phyloP scores from a whole-genome alignment of 1,284 basidiomycete genomes.

The Ustilago nuda region DNA sequence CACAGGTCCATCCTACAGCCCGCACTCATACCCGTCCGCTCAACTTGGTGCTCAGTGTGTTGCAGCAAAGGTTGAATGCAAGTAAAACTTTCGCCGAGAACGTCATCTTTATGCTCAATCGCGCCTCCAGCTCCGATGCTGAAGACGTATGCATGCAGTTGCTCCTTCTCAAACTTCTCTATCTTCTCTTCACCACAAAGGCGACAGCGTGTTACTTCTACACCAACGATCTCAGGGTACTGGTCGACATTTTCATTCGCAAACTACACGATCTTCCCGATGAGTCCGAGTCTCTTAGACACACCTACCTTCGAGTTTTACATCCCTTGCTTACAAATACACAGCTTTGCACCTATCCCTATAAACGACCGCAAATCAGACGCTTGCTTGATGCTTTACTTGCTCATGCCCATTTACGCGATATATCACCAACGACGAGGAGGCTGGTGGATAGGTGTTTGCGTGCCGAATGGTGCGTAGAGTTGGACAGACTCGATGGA shows the following conservation, averaged over 20 bases:
- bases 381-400: slow-evolving; percentile 83
- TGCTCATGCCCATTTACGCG: slow-evolving; percentile 78
- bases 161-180: slow-evolving; percentile 92
- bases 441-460: slow-evolving; percentile 93
- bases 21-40: slow-evolving; percentile 19
- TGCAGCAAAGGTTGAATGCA: slow-evolving; percentile 83
- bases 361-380: slow-evolving; percentile 91
- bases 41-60: slow-evolving; percentile 85
- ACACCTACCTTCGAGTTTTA: slow-evolving; percentile 95
- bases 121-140: slow-evolving; percentile 74
- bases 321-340: slow-evolving; percentile 95
- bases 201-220: slow-evolving; percentile 97
- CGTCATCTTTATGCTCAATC: slow-evolving; percentile 98
- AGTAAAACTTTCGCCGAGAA: slow-evolving; percentile 98
- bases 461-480: slow-evolving; percentile 83
- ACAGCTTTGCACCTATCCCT: slow-evolving; percentile 82
- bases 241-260: slow-evolving; percentile 95
- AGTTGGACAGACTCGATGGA: slow-evolving; percentile 55
- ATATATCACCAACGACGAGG: slow-evolving; percentile 80
- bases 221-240: slow-evolving; percentile 93
- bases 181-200: slow-evolving; percentile 91
- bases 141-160: slow-evolving; percentile 96
- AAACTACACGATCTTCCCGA: slow-evolving; percentile 91
- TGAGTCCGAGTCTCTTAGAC: slow-evolving; percentile 92
- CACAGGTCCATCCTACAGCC: slow-evolving; percentile 29